phyloP scores from a whole-genome alignment of 495 filamentous ascomycete genomes.

The Daldinia childiae region DNA sequence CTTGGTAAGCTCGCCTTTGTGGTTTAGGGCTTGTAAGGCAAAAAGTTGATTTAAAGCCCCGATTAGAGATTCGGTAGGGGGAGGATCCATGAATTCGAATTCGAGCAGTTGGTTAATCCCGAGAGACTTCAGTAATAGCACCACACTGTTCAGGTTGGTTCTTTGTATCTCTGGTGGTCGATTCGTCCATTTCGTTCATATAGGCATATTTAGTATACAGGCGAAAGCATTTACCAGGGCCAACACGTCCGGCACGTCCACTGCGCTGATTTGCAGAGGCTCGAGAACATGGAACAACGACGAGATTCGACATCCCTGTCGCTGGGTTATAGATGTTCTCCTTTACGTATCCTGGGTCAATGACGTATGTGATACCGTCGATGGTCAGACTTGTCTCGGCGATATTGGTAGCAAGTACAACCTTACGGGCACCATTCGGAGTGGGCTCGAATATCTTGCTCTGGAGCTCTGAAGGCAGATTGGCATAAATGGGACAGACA shows the following conservation, averaged over 20 bases:
- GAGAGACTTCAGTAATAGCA: conserved; percentile 86
- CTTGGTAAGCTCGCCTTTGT: conserved; percentile 89
- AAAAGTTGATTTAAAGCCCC: conserved; percentile 92
- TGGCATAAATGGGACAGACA: conserved; percentile 88
- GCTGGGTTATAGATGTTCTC: conserved; percentile 94
- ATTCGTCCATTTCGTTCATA: conserved; percentile 93
- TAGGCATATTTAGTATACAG: conserved; percentile 96
- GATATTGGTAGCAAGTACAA: conserved; percentile 90
- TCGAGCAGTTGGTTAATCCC: conserved; percentile 94
- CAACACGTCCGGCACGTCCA: conserved; percentile 91
- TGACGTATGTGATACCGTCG: conserved; percentile 90
- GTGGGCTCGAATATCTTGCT: conserved; percentile 92
- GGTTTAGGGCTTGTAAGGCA: conserved; percentile 88
- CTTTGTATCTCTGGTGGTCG: conserved; percentile 95
- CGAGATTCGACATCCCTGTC: conserved; percentile 90
- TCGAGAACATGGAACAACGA: conserved; percentile 92
- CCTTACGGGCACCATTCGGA: conserved; percentile 80
- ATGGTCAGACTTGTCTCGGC: conserved; percentile 91
- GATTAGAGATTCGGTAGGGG: conserved; percentile 90
- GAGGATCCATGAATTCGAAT: conserved; percentile 97
- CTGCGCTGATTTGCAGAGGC: conserved; percentile 93
- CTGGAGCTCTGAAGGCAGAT: conserved; percentile 85
- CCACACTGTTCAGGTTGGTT: conserved; percentile 83
- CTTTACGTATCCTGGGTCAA: conserved; percentile 92
- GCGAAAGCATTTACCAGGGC: conserved; percentile 93